Evolutionary conservation across 768 basidiomycete species (phyloP).

Genomic region (Lentinula lateritia): DNA sequence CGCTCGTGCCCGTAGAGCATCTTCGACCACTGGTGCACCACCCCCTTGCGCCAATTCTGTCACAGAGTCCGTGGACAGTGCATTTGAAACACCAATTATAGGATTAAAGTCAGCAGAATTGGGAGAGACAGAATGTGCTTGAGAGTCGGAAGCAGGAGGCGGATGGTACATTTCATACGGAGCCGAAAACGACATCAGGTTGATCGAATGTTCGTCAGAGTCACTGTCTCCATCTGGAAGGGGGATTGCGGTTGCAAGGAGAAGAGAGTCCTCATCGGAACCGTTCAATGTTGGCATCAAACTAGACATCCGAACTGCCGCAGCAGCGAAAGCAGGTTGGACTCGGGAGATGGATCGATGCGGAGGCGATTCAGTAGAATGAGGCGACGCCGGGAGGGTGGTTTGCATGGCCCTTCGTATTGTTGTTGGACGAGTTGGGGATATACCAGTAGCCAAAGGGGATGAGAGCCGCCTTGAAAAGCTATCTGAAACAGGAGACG

Average conservation of each 20-base stretch:
- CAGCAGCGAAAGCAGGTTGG: constrained; percentile 29
- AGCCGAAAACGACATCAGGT: constrained; percentile 69
- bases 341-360: background rate
- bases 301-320: constrained; percentile 36
- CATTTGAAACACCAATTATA: constrained; percentile 47
- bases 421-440: constrained; percentile 24
- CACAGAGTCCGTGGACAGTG: constrained; percentile 53
- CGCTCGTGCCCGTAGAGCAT: constrained; percentile 80
- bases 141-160: constrained; percentile 29
- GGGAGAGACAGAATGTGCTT: constrained; percentile 47
- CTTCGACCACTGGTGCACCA: constrained; percentile 62
- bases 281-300: constrained; percentile 33
- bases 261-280: constrained; percentile 52
- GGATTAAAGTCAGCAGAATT: constrained; percentile 45
- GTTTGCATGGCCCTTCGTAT: constrained; percentile 35
- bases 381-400: constrained; percentile 31
- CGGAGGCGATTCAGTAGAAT: constrained; percentile 13
- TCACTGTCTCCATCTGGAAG: constrained; percentile 70
- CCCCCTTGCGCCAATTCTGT: constrained; percentile 24
- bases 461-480: constrained; percentile 45
- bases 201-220: constrained; percentile 57
- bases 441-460: constrained; percentile 30
- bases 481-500: constrained; percentile 20
- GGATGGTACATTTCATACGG: constrained; percentile 50
- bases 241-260: constrained; percentile 69